phyloP scores from a whole-genome alignment of 2,329 filamentous ascomycete species.

The Calonectria hongkongensis region DNA sequence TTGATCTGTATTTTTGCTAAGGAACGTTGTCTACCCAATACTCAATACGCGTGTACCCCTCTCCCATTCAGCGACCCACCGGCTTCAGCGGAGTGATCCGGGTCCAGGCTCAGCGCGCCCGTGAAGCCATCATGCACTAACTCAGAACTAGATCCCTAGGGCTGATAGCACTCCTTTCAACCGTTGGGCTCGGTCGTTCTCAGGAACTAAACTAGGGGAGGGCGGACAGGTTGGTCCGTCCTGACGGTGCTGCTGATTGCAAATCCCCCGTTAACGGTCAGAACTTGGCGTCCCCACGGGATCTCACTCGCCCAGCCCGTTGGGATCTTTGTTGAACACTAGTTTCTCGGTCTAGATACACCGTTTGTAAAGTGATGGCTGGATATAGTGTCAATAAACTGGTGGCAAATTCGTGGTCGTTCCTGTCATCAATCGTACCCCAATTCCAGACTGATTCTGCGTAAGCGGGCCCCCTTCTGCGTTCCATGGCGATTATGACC shows the following conservation, averaged over 20 bases:
- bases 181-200: neutral
- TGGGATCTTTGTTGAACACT: neutral
- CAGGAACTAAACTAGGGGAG: neutral
- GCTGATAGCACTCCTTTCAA: neutral
- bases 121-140: neutral
- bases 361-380: neutral
- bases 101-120: slow-evolving; percentile 15
- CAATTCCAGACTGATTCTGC: no score
- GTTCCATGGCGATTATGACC: no score
- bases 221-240: neutral
- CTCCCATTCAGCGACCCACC: neutral
- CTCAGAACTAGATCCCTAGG: neutral
- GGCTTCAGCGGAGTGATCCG: neutral
- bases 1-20: no score
- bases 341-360: no score
- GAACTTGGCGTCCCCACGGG: neutral
- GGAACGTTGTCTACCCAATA: no score
- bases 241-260: neutral
- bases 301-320: neutral
- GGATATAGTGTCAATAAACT: neutral
- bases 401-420: no score
- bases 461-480: no score
- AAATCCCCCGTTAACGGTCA: neutral
- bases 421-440: no score
- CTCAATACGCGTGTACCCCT: no score